Percentiles rank a stretch among this genome's conserved stretches.
These are phyloP conservation scores for Cystobasidiaceae sp. DNA, from an alignment of 1,284 basidiomycete genomes.

Conservation along the genomic window DNA sequence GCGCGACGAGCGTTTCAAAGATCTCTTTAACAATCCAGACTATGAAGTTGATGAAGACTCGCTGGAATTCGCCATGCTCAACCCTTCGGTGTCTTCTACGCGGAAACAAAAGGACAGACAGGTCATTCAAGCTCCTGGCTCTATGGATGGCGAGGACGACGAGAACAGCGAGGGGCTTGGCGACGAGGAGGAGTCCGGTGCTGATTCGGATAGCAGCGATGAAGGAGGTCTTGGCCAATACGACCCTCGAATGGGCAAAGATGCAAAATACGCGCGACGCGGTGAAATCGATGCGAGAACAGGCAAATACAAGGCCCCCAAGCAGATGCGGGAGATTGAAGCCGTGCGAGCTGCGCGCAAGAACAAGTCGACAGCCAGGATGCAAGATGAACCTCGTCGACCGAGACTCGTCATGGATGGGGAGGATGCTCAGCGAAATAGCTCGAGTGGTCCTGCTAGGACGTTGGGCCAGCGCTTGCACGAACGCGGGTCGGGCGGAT, in stretches of 20 bases:
- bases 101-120: constrained; percentile 44
- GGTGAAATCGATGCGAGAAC: constrained; percentile 30
- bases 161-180: constrained; percentile 52
- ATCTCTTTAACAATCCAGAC: constrained; percentile 87
- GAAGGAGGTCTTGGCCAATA: constrained; percentile 44
- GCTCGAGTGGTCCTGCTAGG: not conserved
- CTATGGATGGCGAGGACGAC: too few relatives aligned
- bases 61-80: constrained; percentile 82
- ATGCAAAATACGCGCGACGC: constrained; percentile 14
- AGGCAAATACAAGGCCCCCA: constrained; percentile 22
- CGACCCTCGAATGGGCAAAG: constrained; percentile 48
- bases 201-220: constrained; percentile 33
- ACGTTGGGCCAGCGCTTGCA: constrained; percentile 10
- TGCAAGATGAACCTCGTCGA: constrained; percentile 29
- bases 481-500: not conserved
- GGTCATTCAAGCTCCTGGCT: constrained; percentile 42
- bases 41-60: constrained; percentile 85
- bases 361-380: constrained; percentile 25
- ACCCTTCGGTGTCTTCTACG: constrained; percentile 70
- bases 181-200: constrained; percentile 50
- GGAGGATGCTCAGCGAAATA: constrained; percentile 34
- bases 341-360: constrained; percentile 33
- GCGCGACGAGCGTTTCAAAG: constrained; percentile 81
- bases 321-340: constrained; percentile 17
- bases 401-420: constrained; percentile 32